Base-by-base conservation (phyloP, 2,329 filamentous ascomycete species). In the Talaromyces sp. region DNA sequence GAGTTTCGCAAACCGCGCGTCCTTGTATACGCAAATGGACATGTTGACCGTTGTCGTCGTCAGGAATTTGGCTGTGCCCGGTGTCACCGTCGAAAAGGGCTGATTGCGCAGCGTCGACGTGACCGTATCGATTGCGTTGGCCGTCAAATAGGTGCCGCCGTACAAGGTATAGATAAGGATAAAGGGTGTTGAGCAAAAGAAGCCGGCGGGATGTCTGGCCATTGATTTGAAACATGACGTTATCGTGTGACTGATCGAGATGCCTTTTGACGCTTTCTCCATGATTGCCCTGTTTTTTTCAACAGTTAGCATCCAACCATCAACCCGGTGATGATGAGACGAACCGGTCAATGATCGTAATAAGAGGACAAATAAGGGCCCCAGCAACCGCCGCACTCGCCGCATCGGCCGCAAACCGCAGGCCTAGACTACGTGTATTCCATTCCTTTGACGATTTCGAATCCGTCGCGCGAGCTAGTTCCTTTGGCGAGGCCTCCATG, bases 261-360 rank as follows among this genome's bases (percentile, higher is more conserved):
- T 67, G 35, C 75, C 74, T 63, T 77, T 78, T 19, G 79, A 76
- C 3, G 78, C 79, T 67, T 81, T 81, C 64, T 80, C 78, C 54
- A 81, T 80, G 62, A 81, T 81, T 14, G 78, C 77, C 31, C 79
- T 81, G 61, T 50, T 19, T 19, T 10, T 13, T 51, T 14, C 1
- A 13, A 26, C 32, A 32, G 57, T 64, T 27, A 62, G 58, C 21
- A 19, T 62, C 21, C 24, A 35, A 21, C n/a, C 13, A n/a, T n/a
- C n/a, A n/a, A n/a, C n/a, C n/a, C n/a, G n/a, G n/a, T 3, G 21
- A 4, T 5, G 19, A 49, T 52, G 17, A 56, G 26, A 55, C 78
- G 62, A 78, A 93, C 89, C 89, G 86, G 75, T 96, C 92, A 75
- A 97, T 95, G 65, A 95, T 88, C 41, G 89, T 89, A 64, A 96